Conservation (phyloP, 768 basidiomycete species). For the Termitomyces sp. region DNA sequence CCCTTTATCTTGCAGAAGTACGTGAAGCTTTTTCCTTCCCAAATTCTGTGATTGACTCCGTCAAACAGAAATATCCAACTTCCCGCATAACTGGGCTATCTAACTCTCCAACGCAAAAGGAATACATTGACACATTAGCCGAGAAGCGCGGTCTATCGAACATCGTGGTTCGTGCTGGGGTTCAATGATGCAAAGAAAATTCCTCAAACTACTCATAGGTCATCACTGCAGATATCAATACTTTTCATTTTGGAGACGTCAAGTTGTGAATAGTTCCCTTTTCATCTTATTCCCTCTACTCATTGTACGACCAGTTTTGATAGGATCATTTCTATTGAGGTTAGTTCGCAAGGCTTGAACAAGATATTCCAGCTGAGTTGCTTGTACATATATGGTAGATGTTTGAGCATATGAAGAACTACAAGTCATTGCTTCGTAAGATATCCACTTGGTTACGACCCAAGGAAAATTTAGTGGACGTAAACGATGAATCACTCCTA, state of each 20-base stretch:
- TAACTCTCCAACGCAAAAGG: not conserved
- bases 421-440: slow-evolving; percentile 54
- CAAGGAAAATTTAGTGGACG: slow-evolving; percentile 25
- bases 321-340: not conserved
- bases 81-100: not conserved
- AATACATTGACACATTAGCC: not conserved
- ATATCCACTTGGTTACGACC: slow-evolving; percentile 61
- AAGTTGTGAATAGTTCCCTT: not conserved
- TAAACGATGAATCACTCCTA: slow-evolving; percentile 25
- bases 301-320: not conserved
- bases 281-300: not conserved
- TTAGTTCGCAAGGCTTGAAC: not conserved
- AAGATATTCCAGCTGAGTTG: not conserved
- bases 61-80: not conserved
- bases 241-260: not conserved
- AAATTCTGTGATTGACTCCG: not conserved
- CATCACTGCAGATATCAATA: not conserved
- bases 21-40: not conserved
- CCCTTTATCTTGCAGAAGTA: not conserved
- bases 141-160: not conserved
- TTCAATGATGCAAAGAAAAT: not conserved
- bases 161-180: not conserved
- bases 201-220: not conserved
- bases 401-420: slow-evolving; percentile 79
- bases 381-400: slow-evolving; percentile 39